These are phyloP conservation scores for Pisolithus orientalis DNA, from an alignment of 768 basidiomycete genomes.

Conservation along the genomic window DNA sequence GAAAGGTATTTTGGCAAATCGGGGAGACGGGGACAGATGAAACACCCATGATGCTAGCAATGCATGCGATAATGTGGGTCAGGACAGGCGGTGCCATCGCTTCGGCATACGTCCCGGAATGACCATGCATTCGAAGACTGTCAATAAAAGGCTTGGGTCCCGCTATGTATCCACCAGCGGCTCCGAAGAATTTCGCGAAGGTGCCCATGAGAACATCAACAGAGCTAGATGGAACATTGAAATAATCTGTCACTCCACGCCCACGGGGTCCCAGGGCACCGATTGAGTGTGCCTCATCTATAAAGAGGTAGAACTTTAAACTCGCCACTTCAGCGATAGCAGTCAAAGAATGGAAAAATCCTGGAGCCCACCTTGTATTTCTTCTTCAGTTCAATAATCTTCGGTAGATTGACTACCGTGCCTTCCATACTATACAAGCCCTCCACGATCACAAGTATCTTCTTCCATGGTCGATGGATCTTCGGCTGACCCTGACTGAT, in stretches of 20 bases:
- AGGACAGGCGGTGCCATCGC: constrained; percentile 86
- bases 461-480: constrained; percentile 98
- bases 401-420: constrained; percentile 79
- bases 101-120: constrained; percentile 84
- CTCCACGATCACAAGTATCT: constrained; percentile 91
- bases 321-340: neutral
- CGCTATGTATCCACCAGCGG: constrained; percentile 91
- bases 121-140: constrained; percentile 70
- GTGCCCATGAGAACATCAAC: constrained; percentile 98
- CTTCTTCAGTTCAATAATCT: constrained; percentile 78
- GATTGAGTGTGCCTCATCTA: constrained; percentile 97
- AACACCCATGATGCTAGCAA: constrained; percentile 96
- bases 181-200: constrained; percentile 92
- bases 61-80: constrained; percentile 84
- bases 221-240: constrained; percentile 68
- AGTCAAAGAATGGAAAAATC: constrained; percentile 7
- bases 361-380: constrained; percentile 75
- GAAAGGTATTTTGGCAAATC: constrained; percentile 18
- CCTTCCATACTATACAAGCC: constrained; percentile 99
- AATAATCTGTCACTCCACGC: constrained; percentile 94
- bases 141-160: constrained; percentile 78
- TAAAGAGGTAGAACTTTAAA: constrained; percentile 83
- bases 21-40: constrained; percentile 30
- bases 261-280: constrained; percentile 93
- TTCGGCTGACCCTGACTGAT: constrained; percentile 98